phyloP scores from a whole-genome alignment of 106 monocot species.

The Narthecium ossifragum region DNA sequence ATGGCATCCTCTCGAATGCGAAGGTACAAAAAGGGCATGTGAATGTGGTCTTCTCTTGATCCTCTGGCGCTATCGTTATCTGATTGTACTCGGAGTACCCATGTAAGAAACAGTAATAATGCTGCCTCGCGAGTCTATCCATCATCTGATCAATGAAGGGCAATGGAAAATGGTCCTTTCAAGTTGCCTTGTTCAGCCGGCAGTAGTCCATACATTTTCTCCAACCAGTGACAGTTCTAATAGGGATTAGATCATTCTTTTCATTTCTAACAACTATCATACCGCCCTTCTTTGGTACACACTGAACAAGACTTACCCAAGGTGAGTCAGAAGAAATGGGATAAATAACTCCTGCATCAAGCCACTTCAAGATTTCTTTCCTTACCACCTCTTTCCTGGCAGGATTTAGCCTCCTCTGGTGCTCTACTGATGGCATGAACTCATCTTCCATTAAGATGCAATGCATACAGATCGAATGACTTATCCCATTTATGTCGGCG shows the following conservation, averaged over 20 bases:
- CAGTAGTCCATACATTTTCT: background rate
- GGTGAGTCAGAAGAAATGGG: background rate
- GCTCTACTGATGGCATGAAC: background rate
- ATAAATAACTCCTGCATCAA: constrained; percentile 7
- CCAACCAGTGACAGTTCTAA: background rate
- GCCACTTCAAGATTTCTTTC: background rate
- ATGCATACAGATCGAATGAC: background rate
- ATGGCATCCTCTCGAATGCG: background rate
- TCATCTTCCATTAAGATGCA: background rate
- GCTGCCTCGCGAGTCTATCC: background rate
- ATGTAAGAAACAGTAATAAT: background rate
- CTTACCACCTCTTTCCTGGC: background rate
- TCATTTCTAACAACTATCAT: background rate
- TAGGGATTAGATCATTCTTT: too few relatives aligned
- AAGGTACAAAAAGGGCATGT: background rate
- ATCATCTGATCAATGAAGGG: background rate
- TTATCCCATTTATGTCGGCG: background rate
- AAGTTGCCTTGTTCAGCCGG: background rate
- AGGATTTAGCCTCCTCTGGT: background rate
- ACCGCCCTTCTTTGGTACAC: constrained; percentile 5
- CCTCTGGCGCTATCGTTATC: background rate
- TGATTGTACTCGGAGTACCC: background rate
- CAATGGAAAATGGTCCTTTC: background rate
- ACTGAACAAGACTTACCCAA: constrained; percentile 3
- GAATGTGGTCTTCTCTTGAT: background rate